Evolutionary conservation across 257 asterid genomes (phyloP).

Genomic region (Gardenia jasminoides): DNA sequence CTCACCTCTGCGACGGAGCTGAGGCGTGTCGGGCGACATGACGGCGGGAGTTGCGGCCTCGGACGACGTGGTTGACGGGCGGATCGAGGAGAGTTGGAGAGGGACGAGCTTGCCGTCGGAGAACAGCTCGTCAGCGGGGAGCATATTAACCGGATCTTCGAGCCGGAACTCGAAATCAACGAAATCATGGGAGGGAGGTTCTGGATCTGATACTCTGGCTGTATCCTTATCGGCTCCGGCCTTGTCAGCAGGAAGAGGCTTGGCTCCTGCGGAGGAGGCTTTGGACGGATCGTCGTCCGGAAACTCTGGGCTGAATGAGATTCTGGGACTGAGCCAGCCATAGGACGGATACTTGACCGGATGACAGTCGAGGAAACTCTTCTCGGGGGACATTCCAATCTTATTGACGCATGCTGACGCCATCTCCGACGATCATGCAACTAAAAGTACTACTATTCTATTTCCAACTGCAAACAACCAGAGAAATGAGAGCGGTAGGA

Average conservation of each 20-base stretch:
- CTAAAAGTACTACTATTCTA: too few species aligned
- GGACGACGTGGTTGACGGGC: constrained; percentile 31
- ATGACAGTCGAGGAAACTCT: constrained; percentile 43
- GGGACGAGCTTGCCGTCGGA: constrained; percentile 87
- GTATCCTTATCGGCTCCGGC: constrained; percentile 22
- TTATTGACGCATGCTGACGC: constrained; percentile 67
- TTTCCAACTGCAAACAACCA: not conserved
- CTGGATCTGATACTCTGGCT: constrained; percentile 57
- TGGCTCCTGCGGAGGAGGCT: constrained; percentile 19
- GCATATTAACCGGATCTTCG: constrained; percentile 80
- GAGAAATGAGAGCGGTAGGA: not conserved
- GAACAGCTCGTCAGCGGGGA: constrained; percentile 93
- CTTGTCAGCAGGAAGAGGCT: constrained; percentile 22
- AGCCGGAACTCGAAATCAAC: constrained; percentile 84
- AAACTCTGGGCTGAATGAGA: constrained; percentile 36
- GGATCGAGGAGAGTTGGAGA: constrained; percentile 52
- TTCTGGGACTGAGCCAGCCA: constrained; percentile 51
- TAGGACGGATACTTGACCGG: constrained; percentile 41
- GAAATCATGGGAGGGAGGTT: constrained; percentile 36
- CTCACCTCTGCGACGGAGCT: constrained; percentile 46
- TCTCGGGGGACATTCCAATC: constrained; percentile 50
- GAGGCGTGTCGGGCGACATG: constrained; percentile 52
- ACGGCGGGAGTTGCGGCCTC: constrained; percentile 28
- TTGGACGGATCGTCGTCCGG: constrained; percentile 22
- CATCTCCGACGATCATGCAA: constrained; percentile 43